A percentile compares a stretch with the other conserved stretches of the same genome.
Evolutionary conservation across 768 basidiomycete species (phyloP).

Genomic region (Boletus pseudopeckii): DNA sequence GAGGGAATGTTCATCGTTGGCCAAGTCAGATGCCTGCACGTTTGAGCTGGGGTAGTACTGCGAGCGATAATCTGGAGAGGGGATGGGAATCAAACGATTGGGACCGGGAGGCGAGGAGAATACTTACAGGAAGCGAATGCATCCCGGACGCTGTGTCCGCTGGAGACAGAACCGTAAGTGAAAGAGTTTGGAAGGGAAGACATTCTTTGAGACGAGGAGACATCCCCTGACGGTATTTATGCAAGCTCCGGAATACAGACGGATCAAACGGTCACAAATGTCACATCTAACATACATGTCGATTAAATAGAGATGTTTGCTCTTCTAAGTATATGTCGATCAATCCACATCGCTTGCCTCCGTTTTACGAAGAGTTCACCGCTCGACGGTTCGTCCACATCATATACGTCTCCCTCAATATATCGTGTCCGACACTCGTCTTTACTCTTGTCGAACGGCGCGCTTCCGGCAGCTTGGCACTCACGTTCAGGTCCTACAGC

Average conservation of each 20-base stretch:
- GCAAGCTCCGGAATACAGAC: conserved; percentile 5
- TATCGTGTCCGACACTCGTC: conserved; percentile 53
- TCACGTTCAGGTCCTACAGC: conserved; percentile 63
- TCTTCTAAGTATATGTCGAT: conserved; percentile 20
- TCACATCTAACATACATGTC: conserved; percentile 10
- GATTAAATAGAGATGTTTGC: conserved; percentile 20
- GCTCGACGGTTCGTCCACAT: conserved; percentile 83
- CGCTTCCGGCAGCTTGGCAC: conserved; percentile 71
- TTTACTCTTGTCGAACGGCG: conserved; percentile 75
- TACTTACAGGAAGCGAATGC: conserved; percentile 59
- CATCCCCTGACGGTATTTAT: background rate
- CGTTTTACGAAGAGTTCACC: conserved; percentile 32
- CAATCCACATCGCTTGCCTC: conserved; percentile 1
- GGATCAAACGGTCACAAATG: too few relatives aligned
- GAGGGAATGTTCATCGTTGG: conserved; percentile 29
- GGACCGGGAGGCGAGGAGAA: background rate
- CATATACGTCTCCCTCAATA: conserved; percentile 82
- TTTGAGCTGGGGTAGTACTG: conserved; percentile 64
- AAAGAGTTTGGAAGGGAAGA: conserved; percentile 46
- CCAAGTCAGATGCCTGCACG: conserved; percentile 47
- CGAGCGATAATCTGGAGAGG: conserved; percentile 55
- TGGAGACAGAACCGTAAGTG: conserved; percentile 46
- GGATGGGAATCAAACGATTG: conserved; percentile 1
- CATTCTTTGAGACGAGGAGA: conserved; percentile 30
- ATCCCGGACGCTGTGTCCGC: conserved; percentile 48